Conservation (phyloP, 352 stramenopile genomes). For the Chrysophaeum taylorii region DNA sequence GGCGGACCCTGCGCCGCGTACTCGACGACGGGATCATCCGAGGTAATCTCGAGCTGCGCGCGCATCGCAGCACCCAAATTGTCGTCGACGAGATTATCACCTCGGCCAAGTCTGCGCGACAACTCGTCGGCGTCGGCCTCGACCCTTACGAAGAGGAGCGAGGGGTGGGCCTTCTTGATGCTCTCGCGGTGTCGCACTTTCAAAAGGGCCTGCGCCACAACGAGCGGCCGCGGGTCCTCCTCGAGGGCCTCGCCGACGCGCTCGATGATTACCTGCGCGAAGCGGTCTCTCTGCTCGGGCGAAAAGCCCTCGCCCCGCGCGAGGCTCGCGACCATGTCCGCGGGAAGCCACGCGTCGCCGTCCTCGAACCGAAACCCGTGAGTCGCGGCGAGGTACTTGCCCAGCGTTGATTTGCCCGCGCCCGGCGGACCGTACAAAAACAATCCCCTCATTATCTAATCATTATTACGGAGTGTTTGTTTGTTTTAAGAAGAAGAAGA, state of each 20-base stretch:
- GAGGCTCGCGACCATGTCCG: not conserved
- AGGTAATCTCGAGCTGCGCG: not conserved
- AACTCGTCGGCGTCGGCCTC: not conserved
- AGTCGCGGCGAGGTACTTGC: not conserved
- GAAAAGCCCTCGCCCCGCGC: not conserved
- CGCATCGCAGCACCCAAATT: not conserved
- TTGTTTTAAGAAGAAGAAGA: no score
- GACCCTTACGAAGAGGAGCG: not conserved
- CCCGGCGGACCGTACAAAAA: not conserved
- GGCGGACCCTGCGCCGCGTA: no score
- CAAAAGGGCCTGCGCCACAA: not conserved
- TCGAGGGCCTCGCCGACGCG: not conserved
- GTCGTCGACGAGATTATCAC: not conserved
- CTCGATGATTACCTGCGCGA: not conserved
- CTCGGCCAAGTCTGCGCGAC: not conserved
- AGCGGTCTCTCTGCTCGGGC: not conserved
- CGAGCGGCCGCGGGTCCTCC: not conserved
- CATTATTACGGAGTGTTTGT: no score
- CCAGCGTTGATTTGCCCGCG: not conserved
- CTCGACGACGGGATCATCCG: no score
- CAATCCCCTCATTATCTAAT: no score
- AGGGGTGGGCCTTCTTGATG: not conserved
- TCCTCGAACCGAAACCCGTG: not conserved
- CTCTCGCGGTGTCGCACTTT: not conserved
- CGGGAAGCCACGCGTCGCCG: not conserved